phyloP scores from a whole-genome alignment of 371 early-diverging fungal species.

The Saksenaea oblongispora region DNA sequence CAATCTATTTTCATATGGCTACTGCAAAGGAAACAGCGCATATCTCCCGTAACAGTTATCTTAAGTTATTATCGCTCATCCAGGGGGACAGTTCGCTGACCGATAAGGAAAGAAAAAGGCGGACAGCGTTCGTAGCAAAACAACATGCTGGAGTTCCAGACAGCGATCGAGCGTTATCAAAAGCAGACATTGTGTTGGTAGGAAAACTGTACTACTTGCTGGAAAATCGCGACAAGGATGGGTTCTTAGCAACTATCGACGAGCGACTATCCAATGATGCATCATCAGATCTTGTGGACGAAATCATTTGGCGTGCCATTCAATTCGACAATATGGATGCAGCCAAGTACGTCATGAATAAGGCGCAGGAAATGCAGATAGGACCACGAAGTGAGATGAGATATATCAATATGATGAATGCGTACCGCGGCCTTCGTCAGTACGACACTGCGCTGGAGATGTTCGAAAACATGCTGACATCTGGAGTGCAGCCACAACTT shows the following conservation, averaged over 20 bases:
- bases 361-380: neutral
- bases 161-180: slow-evolving; percentile 20
- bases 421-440: slow-evolving; percentile 19
- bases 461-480: slow-evolving; percentile 42
- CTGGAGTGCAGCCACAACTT: slow-evolving; percentile 31
- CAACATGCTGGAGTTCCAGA: slow-evolving; percentile 17
- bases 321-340: neutral
- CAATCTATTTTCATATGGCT: slow-evolving; percentile 24
- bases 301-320: slow-evolving; percentile 25
- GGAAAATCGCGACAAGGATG: slow-evolving; percentile 5
- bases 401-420: slow-evolving; percentile 34
- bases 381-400: slow-evolving; percentile 25
- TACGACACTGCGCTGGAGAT: slow-evolving; percentile 34
- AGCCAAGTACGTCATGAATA: slow-evolving; percentile 9
- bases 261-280: neutral
- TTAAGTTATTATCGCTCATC: slow-evolving; percentile 30
- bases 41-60: slow-evolving; percentile 25
- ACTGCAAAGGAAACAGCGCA: slow-evolving; percentile 2
- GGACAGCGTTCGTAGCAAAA: slow-evolving; percentile 24
- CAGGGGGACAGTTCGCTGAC: slow-evolving; percentile 19
- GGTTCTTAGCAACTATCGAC: neutral
- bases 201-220: slow-evolving; percentile 23
- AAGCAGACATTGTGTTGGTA: slow-evolving; percentile 24
- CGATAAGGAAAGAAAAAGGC: slow-evolving; percentile 18
- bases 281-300: slow-evolving; percentile 22